Base-by-base conservation (phyloP, 129 eudicot genomes). In the Mikania micrantha region DNA sequence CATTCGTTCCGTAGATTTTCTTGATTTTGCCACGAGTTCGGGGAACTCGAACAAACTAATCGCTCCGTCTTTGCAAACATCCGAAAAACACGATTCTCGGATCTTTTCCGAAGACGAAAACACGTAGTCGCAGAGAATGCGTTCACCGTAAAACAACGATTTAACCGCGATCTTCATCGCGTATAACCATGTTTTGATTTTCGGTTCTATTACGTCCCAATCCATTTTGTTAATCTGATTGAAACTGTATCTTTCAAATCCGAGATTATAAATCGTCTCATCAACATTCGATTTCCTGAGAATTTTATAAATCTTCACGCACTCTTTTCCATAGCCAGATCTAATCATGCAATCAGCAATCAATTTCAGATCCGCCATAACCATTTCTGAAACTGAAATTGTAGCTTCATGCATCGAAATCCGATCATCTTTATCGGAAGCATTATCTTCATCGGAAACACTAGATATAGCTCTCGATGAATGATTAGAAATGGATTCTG, bases 341-440 rank as follows among this genome's bases (percentile, higher is more conserved):
- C 76, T 66, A 11, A 94, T 87, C 99, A 94, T 89, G 16, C 86
- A 84, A 41, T 94, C 97, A 0, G 97, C 99, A 8, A 94, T 81
- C 22, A 67, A 56, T 69, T 77, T 87, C 24, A 94, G 74, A 78
- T 90, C 92, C 5, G 56, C 83, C 84, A 90, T 76, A 20, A 78
- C 85, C 3, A 64, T 2, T 12, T 78, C 86, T 17, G 85, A 81
- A 45, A 44, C 71, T 35, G 83, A 77, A 16, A 52, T 40, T 8
- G 76, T 21, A 3, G 62, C 44, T 66, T 35, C 70, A 19, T 17
- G 52, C 20, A 27, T 73, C 12, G 72, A 35, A 16, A 35, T 9
- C 2, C 35, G 59, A 13, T 52, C 67, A 19, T 82, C 85, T 15
- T 85, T 88, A 0, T 80, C 86, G 0, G 82, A 84, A 10, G 21